Conservation (phyloP, 2,329 filamentous ascomycete species). For the Conoideocrella luteorostrata region DNA sequence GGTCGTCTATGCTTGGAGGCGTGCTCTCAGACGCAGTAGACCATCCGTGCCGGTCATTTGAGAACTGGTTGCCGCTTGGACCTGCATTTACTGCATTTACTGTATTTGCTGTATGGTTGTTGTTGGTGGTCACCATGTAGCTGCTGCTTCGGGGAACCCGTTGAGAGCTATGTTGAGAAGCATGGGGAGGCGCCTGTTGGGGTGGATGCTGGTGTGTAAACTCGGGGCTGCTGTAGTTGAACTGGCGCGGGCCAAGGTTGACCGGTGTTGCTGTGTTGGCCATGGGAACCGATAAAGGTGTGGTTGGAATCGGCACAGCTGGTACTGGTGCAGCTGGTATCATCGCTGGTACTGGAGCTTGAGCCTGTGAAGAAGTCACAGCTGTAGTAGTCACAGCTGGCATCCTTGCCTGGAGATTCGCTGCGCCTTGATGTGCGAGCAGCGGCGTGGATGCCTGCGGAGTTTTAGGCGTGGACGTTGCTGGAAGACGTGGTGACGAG, state of each 20-base stretch:
- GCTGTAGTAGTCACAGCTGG: not conserved
- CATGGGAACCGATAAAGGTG: not conserved
- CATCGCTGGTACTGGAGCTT: not conserved
- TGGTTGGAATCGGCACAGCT: not conserved
- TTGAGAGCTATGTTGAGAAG: no score
- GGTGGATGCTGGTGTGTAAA: not conserved
- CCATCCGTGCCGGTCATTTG: not conserved
- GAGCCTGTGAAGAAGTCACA: not conserved
- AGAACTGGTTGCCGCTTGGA: not conserved
- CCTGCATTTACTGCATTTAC: not conserved
- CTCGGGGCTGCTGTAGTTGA: not conserved
- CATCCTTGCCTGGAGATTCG: not conserved
- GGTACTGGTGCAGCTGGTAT: not conserved
- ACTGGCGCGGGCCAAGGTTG: not conserved
- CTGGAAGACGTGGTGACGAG: not conserved
- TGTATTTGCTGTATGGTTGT: not conserved
- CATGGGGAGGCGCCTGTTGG: no score
- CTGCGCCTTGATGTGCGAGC: not conserved
- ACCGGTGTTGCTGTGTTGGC: not conserved
- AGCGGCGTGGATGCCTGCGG: not conserved
- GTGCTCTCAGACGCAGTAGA: conserved; percentile 3
- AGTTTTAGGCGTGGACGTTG: not conserved
- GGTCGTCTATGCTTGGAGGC: conserved; percentile 1
- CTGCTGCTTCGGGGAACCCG: not conserved
- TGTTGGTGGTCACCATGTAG: conserved; percentile 1